Evolutionary conservation across 306 rosid species (phyloP).

Genomic region (Rubus parviflorus): DNA sequence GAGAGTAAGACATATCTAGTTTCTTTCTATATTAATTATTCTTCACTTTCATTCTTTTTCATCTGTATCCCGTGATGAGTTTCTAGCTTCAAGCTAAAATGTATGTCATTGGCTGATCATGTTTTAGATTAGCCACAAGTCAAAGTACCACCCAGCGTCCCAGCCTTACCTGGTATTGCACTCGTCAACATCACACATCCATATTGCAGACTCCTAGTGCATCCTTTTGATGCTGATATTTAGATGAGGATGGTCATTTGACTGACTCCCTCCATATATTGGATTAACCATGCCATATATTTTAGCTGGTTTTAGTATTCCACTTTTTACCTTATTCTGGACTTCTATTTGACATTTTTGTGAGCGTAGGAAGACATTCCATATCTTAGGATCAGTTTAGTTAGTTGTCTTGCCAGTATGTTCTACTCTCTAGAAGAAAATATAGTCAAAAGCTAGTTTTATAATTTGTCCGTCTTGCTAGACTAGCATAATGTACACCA

Average conservation of each 20-base stretch:
- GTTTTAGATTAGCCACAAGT: background rate
- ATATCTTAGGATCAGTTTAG: background rate
- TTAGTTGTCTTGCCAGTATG: background rate
- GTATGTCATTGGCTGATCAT: background rate
- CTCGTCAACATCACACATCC: background rate
- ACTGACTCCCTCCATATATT: background rate
- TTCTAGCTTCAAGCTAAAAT: background rate
- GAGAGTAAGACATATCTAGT: constrained; percentile 66
- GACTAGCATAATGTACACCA: background rate
- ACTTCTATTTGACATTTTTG: background rate
- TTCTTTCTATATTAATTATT: background rate
- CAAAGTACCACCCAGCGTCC: no score
- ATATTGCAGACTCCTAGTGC: background rate
- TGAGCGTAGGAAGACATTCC: background rate
- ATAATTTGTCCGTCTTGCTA: background rate
- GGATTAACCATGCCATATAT: background rate
- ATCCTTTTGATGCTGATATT: background rate
- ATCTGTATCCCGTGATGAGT: background rate
- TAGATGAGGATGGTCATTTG: background rate
- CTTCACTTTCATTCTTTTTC: constrained; percentile 2
- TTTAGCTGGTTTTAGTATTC: background rate
- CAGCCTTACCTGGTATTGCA: background rate
- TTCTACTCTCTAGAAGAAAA: background rate
- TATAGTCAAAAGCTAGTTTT: background rate
- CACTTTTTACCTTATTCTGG: background rate